Percentiles rank a stretch among this genome's conserved stretches.
Conservation (phyloP, 1,284 basidiomycete species). For the Naganishia sp. region DNA sequence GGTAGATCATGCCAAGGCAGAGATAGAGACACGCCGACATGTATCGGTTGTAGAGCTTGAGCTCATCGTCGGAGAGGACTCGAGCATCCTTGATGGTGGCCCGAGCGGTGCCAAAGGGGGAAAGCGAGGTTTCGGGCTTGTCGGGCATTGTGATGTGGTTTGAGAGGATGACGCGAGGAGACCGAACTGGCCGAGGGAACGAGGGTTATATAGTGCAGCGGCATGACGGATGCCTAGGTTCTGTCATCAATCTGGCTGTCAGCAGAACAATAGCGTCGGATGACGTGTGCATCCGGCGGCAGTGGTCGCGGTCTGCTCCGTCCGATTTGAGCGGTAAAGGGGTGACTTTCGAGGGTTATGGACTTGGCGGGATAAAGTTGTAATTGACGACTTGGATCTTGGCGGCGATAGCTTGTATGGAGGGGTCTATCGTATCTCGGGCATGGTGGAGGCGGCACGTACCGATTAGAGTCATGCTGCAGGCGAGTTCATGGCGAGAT, state of each 20-base stretch:
- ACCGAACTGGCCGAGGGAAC: neutral
- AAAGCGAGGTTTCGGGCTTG: slow-evolving; percentile 20
- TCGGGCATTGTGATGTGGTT: slow-evolving; percentile 3
- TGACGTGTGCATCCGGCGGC: no score
- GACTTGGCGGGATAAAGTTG: no score
- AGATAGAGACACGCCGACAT: slow-evolving; percentile 47
- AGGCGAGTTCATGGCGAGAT: no score
- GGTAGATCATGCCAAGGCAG: slow-evolving; percentile 40
- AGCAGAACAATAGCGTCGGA: neutral
- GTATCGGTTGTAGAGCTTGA: slow-evolving; percentile 43
- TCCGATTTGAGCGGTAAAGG: no score
- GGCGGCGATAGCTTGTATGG: no score
- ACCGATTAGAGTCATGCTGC: no score
- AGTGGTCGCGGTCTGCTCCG: no score
- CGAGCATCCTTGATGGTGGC: slow-evolving; percentile 39
- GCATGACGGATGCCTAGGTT: neutral
- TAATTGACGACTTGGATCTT: no score
- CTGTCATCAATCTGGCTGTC: neutral
- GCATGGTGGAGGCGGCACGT: no score
- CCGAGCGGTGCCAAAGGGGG: slow-evolving; percentile 39
- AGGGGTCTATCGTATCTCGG: no score
- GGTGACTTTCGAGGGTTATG: no score
- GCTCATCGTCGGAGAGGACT: slow-evolving; percentile 42
- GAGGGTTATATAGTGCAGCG: slow-evolving; percentile 1
- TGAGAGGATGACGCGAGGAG: neutral